Base-by-base conservation (phyloP, 2,329 filamentous ascomycete genomes). In the Pseudonectria buxi region DNA sequence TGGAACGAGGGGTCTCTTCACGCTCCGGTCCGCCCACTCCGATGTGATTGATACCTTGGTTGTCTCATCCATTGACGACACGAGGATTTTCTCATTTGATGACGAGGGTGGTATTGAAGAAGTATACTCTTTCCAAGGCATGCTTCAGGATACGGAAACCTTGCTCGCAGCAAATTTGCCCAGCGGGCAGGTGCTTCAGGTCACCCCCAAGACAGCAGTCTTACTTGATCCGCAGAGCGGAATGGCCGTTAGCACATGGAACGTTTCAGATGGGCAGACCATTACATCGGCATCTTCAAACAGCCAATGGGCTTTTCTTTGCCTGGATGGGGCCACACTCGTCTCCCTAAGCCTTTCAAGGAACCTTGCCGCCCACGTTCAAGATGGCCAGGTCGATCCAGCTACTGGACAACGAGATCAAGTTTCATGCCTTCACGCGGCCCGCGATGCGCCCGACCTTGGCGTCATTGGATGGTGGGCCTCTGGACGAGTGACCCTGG, bases 401-500 rank as follows among this genome's bases (percentile, higher is more conserved):
- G 29, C 27, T n/a, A 51, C 53, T 6, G 46, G 45, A 1, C 46
- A 54, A 22, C 38, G 43, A 11, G 83, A 87, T 45, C 87, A 96
- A 57, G 76, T 96, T 24, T 86, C 92, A 3, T 94, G 89, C 50
- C 70, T 96, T 9, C 80, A 90, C 30, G 72, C 92, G 2, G 79
- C 88, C 0, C 67, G 74, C 4, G 68, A 75, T 25, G 65, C 81
- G 11, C 65, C 71, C 4, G 69, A 76, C 32, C 65, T 87, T 24
- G 90, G 84, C 37, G 81, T 95, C 18, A 72, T 92, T 12, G 89
- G 88, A 2, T 92, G 94, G 61, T 96, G 90, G 78, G 79, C 84
- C 43, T 81, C 81, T n/a, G 85, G 86, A 6, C 77, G 76, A 10
- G 74, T 96, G 16, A 83, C 84, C 1, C 68, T 96, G 24, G 67